phyloP scores from a whole-genome alignment of 225 moss, liverwort and hornwort species.

The Polytrichum commune region DNA sequence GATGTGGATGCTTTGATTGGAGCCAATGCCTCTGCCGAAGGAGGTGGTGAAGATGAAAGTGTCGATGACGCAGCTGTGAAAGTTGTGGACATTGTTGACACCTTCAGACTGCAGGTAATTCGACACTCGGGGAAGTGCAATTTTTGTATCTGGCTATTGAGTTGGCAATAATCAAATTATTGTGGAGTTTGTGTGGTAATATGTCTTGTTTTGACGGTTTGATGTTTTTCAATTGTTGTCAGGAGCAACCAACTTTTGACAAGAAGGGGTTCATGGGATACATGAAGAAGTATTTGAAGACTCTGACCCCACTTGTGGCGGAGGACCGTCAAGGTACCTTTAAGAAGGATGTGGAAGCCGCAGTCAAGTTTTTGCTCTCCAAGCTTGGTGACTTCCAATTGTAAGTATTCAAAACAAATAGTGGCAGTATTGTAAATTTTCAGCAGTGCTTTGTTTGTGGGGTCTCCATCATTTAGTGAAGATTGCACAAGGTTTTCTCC shows the following conservation, averaged over 20 bases:
- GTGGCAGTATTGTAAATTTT: no score
- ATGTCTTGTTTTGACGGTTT: no score
- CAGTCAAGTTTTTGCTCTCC: conserved; percentile 47
- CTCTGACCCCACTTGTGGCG: conserved; percentile 21
- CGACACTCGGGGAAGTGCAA: no score
- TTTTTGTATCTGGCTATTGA: no score
- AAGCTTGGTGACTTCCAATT: conserved; percentile 54
- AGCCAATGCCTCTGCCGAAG: conserved; percentile 66
- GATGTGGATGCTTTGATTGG: conserved; percentile 51
- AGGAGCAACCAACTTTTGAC: conserved; percentile 60
- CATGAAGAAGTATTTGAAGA: conserved; percentile 55
- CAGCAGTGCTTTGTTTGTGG: no score
- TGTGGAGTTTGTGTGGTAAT: no score
- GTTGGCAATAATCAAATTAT: no score
- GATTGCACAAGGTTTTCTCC: no score
- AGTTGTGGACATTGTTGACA: conserved; percentile 68
- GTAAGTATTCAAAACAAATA: conserved; percentile 17
- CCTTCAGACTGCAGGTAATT: conserved; percentile 60
- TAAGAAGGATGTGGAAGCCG: conserved; percentile 40
- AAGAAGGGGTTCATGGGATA: conserved; percentile 46
- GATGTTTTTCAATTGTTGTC: not conserved
- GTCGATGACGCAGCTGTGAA: conserved; percentile 44
- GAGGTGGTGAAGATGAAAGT: conserved; percentile 52
- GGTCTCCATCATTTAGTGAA: not conserved
- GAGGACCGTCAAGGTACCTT: conserved; percentile 32